Evolutionary conservation across 2,329 filamentous ascomycete species (phyloP), one percentile per base, ranked within the genome.

Genomic region (Grosmannia clavigera): DNA sequence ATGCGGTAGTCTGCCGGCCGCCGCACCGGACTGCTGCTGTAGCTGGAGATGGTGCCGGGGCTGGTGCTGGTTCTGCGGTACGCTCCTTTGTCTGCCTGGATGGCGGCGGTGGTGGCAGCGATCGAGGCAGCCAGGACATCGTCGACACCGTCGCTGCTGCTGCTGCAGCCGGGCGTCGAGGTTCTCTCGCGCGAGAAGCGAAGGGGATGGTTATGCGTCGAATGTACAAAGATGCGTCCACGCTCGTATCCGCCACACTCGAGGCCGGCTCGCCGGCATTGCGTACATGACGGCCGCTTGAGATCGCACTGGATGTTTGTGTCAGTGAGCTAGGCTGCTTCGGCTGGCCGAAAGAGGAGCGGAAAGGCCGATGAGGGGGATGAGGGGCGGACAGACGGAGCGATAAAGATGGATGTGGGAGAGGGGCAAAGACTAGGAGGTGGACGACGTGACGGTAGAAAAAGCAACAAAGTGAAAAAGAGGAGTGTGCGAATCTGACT

Each of bases 241-340:
- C 66, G 64, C 43, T 66, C 66, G 46, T 67, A 67, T 14, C 65
- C 66, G 52, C 64, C 64, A 40, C 64, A 67, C 22, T 64, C 57
- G n/a, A 65, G 25, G 55, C 63, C 61, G 16, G 62, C 62, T n/a
- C 64, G 64, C 16, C 56, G 57, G 54, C 66, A 67, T 46, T 67
- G 66, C n/a, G 60, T 57, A 22, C 66, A 67, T 11, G 61, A 58
- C 12, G 66, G 66, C n/a, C 66, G 62, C 25, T 60, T 60, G 29
- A 65, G 64, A 31, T 67, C 66, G 60, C 66, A 67, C 66, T 67
- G 58, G 22, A 35, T 31, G 33, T 31, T 7, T 31, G 33, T 35
- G 33, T 35, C 9, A 35, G 29, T 31, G 29, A 31, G 29, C 4
- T 31, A 22, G 29, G 29, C 29, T 31, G 29, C 4, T 31, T 22